These are phyloP conservation scores for Fusarium globosum DNA, from an alignment of 2,329 filamentous ascomycete species.

Conservation along the genomic window DNA sequence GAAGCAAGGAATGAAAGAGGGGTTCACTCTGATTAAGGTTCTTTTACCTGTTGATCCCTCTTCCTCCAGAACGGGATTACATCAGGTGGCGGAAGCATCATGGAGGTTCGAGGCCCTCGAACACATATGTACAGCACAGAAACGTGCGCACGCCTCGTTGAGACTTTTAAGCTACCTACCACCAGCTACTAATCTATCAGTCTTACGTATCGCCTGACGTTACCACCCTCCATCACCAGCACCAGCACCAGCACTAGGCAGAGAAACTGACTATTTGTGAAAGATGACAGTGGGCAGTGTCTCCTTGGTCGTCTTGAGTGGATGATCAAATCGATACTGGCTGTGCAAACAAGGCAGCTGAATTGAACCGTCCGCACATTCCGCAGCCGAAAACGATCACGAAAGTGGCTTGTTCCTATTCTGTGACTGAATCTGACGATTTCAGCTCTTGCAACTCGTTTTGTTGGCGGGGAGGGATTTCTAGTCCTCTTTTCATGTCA, in stretches of 20 bases:
- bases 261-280: background rate
- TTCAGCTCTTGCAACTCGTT: background rate
- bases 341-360: slow-evolving; percentile 18
- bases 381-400: slow-evolving; percentile 17
- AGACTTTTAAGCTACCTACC: background rate
- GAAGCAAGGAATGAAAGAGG: slow-evolving; percentile 2
- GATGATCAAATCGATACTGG: slow-evolving; percentile 1
- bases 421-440: slow-evolving; percentile 7
- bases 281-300: slow-evolving; percentile 12
- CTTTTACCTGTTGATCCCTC: slow-evolving; percentile 6
- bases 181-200: background rate
- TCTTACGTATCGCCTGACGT: slow-evolving; percentile 29
- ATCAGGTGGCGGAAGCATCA: slow-evolving; percentile 42
- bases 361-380: background rate
- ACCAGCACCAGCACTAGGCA: background rate
- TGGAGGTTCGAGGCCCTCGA: slow-evolving; percentile 19
- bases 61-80: slow-evolving; percentile 26
- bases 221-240: background rate
- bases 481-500: background rate
- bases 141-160: background rate
- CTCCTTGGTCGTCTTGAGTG: background rate
- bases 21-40: background rate
- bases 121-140: background rate
- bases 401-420: background rate
- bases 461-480: background rate